These are phyloP conservation scores for Syncephalis fuscata DNA, from an alignment of 371 early-diverging fungal genomes.

Conservation along the genomic window DNA sequence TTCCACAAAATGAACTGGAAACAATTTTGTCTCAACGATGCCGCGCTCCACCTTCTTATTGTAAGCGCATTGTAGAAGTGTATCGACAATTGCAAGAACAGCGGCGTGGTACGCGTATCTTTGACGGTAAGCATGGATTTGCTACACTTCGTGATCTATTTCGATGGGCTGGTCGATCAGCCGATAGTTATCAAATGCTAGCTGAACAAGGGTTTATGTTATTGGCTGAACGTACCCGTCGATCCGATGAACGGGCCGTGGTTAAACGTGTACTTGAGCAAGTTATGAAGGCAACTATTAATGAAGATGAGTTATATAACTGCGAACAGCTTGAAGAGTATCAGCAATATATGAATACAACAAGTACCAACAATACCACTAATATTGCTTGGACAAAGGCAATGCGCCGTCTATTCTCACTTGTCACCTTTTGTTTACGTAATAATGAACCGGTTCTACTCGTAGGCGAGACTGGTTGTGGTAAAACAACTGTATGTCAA, in stretches of 20 bases:
- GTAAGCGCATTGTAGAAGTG: constrained; percentile 72
- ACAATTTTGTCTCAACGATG: constrained; percentile 76
- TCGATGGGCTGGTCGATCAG: constrained; percentile 91
- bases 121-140: constrained; percentile 84
- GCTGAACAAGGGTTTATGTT: constrained; percentile 93
- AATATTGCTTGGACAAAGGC: constrained; percentile 88
- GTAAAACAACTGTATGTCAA: constrained; percentile 98
- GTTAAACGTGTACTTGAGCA: constrained; percentile 74
- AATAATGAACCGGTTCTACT: constrained; percentile 92
- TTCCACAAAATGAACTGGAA: constrained; percentile 80
- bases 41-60: constrained; percentile 76
- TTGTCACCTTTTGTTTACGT: constrained; percentile 67
- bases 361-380: constrained; percentile 12
- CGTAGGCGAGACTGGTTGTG: constrained; percentile 99
- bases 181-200: constrained; percentile 56
- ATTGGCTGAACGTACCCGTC: constrained; percentile 84
- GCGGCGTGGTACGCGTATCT: constrained; percentile 68
- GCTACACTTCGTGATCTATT: constrained; percentile 98
- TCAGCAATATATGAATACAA: constrained; percentile 12
- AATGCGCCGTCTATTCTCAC: constrained; percentile 81
- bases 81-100: constrained; percentile 72
- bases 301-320: constrained; percentile 48
- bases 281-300: constrained; percentile 55
- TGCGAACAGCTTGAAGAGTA: constrained; percentile 33
- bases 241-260: constrained; percentile 61